phyloP scores from a whole-genome alignment of 805 yeast genomes.

The Candida mattraensis region DNA sequence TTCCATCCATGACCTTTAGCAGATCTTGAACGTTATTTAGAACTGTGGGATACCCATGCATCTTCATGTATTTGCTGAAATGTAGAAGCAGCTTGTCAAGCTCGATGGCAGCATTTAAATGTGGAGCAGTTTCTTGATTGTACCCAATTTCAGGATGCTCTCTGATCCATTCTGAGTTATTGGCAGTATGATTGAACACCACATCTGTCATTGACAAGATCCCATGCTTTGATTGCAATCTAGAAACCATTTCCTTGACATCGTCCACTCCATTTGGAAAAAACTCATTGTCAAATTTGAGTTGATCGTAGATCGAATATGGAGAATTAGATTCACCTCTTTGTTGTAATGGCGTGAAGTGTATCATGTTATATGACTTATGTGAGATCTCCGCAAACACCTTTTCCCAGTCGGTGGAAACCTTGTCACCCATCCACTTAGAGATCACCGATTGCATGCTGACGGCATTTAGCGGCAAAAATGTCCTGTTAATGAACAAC shows the following conservation, averaged over 20 bases:
- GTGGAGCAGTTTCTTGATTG: conserved; percentile 85
- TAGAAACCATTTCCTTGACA: conserved; percentile 49
- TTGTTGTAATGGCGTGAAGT: conserved; percentile 89
- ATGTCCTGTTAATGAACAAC: conserved; percentile 53
- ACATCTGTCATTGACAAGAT: conserved; percentile 85
- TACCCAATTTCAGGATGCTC: conserved; percentile 92
- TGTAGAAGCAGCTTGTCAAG: conserved; percentile 68
- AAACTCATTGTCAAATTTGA: conserved; percentile 64
- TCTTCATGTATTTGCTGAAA: conserved; percentile 58
- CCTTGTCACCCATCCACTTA: conserved; percentile 80
- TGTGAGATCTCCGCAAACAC: conserved; percentile 58
- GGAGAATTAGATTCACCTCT: conserved; percentile 93
- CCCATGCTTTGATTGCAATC: conserved; percentile 52
- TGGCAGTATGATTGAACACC: conserved; percentile 93
- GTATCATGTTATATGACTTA: conserved; percentile 94
- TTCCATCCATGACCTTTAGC: conserved; percentile 59
- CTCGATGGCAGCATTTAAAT: conserved; percentile 79
- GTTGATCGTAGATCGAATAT: conserved; percentile 86
- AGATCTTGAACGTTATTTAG: conserved; percentile 56
- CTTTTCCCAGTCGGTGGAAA: conserved; percentile 57
- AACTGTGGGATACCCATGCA: conserved; percentile 61
- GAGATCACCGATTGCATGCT: conserved; percentile 84
- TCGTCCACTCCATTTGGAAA: conserved; percentile 56
- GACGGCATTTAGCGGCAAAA: conserved; percentile 72
- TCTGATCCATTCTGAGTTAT: conserved; percentile 81